These are phyloP conservation scores for Russula brevipes DNA, from an alignment of 768 basidiomycete species.

Conservation along the genomic window DNA sequence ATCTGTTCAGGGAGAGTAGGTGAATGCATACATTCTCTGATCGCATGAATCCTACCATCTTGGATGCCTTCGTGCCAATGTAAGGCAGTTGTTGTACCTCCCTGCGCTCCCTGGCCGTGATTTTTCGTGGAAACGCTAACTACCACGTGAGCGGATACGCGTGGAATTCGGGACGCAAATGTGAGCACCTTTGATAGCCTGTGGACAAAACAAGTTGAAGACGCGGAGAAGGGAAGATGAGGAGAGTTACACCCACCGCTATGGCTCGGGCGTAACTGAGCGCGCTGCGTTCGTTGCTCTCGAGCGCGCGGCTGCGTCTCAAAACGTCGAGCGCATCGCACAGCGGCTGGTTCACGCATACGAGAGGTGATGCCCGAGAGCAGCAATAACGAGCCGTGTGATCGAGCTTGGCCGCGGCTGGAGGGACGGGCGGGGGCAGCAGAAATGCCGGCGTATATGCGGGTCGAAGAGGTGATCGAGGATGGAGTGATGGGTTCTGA, in stretches of 20 bases:
- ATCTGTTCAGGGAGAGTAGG: slow-evolving; percentile 39
- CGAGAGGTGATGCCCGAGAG: slow-evolving; percentile 56
- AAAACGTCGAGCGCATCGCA: slow-evolving; percentile 55
- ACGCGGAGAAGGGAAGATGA: slow-evolving; percentile 26
- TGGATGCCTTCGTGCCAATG: slow-evolving; percentile 37
- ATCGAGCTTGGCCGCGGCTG: slow-evolving; percentile 28
- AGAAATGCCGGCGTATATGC: slow-evolving; percentile 25
- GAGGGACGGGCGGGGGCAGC: slow-evolving; percentile 23
- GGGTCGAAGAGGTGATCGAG: background rate
- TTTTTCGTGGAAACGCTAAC: slow-evolving; percentile 33
- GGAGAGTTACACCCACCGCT: slow-evolving; percentile 38
- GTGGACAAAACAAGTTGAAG: slow-evolving; percentile 5
- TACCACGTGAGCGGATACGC: background rate
- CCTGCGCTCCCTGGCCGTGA: slow-evolving; percentile 27
- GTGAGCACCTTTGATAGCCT: slow-evolving; percentile 47
- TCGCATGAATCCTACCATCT: slow-evolving; percentile 29
- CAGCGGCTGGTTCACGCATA: slow-evolving; percentile 64
- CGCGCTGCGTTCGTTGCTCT: slow-evolving; percentile 62
- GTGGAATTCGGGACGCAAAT: background rate
- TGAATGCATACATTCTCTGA: background rate
- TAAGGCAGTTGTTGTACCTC: slow-evolving; percentile 33
- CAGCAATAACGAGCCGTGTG: slow-evolving; percentile 49
- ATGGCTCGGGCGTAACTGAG: slow-evolving; percentile 70
- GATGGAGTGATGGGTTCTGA: background rate
- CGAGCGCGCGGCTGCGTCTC: slow-evolving; percentile 52